Percentiles rank a stretch among this genome's conserved stretches.
These are phyloP conservation scores for Hypoxylon lenormandii DNA, from an alignment of 495 filamentous ascomycete genomes.

Conservation along the genomic window DNA sequence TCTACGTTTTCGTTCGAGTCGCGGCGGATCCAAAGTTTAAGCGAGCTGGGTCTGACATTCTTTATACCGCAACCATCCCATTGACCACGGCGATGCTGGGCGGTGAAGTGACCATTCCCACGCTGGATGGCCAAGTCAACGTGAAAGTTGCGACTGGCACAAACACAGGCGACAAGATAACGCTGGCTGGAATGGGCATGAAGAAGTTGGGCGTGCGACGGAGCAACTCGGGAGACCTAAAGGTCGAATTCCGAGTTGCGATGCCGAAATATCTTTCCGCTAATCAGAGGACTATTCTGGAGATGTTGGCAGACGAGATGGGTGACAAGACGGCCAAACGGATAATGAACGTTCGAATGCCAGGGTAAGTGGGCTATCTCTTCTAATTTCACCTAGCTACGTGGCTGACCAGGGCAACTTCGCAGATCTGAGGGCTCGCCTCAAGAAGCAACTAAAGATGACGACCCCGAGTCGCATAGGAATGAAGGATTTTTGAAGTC, in stretches of 20 bases:
- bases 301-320: slow-evolving; percentile 96
- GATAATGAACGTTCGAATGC: slow-evolving; percentile 74
- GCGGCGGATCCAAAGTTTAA: slow-evolving; percentile 86
- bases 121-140: slow-evolving; percentile 87
- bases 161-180: slow-evolving; percentile 89
- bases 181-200: slow-evolving; percentile 90
- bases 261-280: slow-evolving; percentile 93
- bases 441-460: slow-evolving; percentile 40
- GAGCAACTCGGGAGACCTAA: slow-evolving; percentile 77
- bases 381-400: background rate
- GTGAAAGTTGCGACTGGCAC: slow-evolving; percentile 90
- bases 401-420: slow-evolving; percentile 12
- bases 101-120: slow-evolving; percentile 88
- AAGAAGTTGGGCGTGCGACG: slow-evolving; percentile 73
- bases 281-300: slow-evolving; percentile 89
- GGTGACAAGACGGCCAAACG: slow-evolving; percentile 89
- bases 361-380: slow-evolving; percentile 44
- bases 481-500: slow-evolving; percentile 87
- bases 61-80: slow-evolving; percentile 90
- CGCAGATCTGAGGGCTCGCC: slow-evolving; percentile 22
- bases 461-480: slow-evolving; percentile 66
- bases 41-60: slow-evolving; percentile 84
- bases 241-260: slow-evolving; percentile 90
- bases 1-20: slow-evolving; percentile 87
- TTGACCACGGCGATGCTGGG: slow-evolving; percentile 92